Evolutionary conservation across 768 basidiomycete genomes (phyloP), one percentile per base, ranked within the genome.

Genomic region (Panus rudis): DNA sequence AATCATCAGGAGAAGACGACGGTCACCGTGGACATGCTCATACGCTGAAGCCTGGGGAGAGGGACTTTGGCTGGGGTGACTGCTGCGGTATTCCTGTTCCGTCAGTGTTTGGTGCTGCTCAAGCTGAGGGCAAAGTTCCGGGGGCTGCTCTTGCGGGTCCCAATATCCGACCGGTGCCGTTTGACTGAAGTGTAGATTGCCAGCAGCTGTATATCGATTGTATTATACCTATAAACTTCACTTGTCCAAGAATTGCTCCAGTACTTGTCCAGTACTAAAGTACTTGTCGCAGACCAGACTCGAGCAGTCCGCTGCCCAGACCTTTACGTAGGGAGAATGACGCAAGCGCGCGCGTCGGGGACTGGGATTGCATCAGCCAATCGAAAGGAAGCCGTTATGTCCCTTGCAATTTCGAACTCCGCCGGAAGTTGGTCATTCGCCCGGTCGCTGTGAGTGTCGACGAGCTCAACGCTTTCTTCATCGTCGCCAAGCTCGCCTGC

Each of bases 71-170:
- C 2, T 90, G 89, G 86, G 90, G 86, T 0, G 89, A 94, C 52
- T 92, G 92, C 57, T 93, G 92, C 61, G 90, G 91, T 0, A 94
- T 93, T 47, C 81, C 80, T 0, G 79, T 94, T 5, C 92, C 92
- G 3, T 82, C 79, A 30, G 82, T 63, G 3, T 92, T 93, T 55
- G 91, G 75, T 20, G 88, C 89, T 33, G 85, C 81, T 0, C 65
- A 69, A 45, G 73, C 68, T 23, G 76, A 75, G 52, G 63, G 68
- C 52, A 59, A 67, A 30, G 51, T 52, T 14, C 64, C 65, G 11
- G 67, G 70, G 0, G 47, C 62, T 46, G 59, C 62, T 42, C 63
- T 84, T 14, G 61, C 67, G 34, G 81, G 84, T 5, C 73, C 77
- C 13, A 80, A 78, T 3, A 82, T 87, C 52, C 63, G 81, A 30